These are phyloP conservation scores for Cutaneotrichosporon dermatis DNA, from an alignment of 1,284 basidiomycete genomes.

Conservation along the genomic window DNA sequence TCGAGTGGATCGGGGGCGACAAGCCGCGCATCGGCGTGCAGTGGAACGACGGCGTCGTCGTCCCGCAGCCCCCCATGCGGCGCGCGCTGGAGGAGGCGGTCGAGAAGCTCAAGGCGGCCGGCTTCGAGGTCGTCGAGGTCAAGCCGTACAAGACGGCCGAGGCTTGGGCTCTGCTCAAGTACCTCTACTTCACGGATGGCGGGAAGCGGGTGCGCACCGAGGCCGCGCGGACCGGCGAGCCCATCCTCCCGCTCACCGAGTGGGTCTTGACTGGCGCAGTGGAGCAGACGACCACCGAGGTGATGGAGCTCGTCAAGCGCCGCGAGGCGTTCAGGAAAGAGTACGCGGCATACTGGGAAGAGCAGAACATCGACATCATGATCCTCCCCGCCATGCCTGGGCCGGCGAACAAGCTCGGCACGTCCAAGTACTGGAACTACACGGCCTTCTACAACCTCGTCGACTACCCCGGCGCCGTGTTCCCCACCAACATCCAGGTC, in stretches of 20 bases:
- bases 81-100: slow-evolving; percentile 36
- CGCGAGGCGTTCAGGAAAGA: slow-evolving; percentile 30
- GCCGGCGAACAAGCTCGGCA: slow-evolving; percentile 33
- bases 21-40: slow-evolving; percentile 39
- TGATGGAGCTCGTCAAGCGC: slow-evolving; percentile 30
- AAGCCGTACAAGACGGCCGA: slow-evolving; percentile 23
- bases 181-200: slow-evolving; percentile 40
- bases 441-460: slow-evolving; percentile 64
- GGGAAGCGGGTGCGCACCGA: slow-evolving; percentile 26
- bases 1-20: slow-evolving; percentile 15
- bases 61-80: slow-evolving; percentile 41
- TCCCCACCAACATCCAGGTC: slow-evolving; percentile 58
- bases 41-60: slow-evolving; percentile 42
- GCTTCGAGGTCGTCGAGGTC: slow-evolving; percentile 30
- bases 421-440: slow-evolving; percentile 51
- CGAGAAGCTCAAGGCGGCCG: slow-evolving; percentile 25
- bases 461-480: slow-evolving; percentile 61
- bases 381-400: slow-evolving; percentile 38
- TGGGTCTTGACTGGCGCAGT: slow-evolving; percentile 24
- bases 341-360: slow-evolving; percentile 26
- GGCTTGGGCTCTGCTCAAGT: slow-evolving; percentile 27
- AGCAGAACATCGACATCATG: slow-evolving; percentile 36
- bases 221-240: slow-evolving; percentile 26
- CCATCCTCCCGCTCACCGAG: slow-evolving; percentile 32
- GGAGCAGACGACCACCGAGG: slow-evolving; percentile 22